Conservation (phyloP, 148 eudicot species). For the Arbutus unedo region DNA sequence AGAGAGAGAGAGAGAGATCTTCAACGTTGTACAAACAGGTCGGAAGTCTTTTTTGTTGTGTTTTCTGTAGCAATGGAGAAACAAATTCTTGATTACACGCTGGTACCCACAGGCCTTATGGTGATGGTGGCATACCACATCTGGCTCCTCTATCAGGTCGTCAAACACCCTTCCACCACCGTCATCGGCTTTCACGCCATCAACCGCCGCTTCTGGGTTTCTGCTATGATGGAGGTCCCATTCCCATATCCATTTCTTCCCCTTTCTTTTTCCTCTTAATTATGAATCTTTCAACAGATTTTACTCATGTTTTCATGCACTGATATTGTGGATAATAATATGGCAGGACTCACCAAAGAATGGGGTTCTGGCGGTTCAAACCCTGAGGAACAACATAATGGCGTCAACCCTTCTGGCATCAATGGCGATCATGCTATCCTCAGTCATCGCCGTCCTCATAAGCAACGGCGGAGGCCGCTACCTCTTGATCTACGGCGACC, state of each 20-base stretch:
- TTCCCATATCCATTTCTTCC: too few species aligned
- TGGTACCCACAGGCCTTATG: slow-evolving; percentile 66
- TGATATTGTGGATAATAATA: too few species aligned
- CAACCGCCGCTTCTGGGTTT: slow-evolving; percentile 72
- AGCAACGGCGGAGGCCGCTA: slow-evolving; percentile 22
- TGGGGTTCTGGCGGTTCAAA: slow-evolving; percentile 81
- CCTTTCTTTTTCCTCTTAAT: too few species aligned
- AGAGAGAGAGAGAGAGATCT: background rate
- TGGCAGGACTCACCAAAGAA: slow-evolving; percentile 61
- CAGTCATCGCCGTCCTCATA: slow-evolving; percentile 76
- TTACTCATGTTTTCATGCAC: too few species aligned
- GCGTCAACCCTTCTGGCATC: slow-evolving; percentile 85
- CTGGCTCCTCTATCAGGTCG: too few species aligned
- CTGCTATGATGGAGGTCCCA: slow-evolving; percentile 58
- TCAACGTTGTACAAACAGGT: background rate
- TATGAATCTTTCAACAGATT: too few species aligned
- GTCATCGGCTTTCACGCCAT: too few species aligned
- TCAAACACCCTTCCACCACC: too few species aligned
- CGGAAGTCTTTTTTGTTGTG: background rate
- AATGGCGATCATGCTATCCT: slow-evolving; percentile 76
- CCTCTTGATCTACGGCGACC: slow-evolving; percentile 35
- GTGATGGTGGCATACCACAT: slow-evolving; percentile 58
- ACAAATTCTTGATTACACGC: slow-evolving; percentile 44
- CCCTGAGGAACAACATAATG: slow-evolving; percentile 93
- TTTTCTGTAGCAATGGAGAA: slow-evolving; percentile 22